Conservation (phyloP, 441 rosid species). For the Viola pubescens region DNA sequence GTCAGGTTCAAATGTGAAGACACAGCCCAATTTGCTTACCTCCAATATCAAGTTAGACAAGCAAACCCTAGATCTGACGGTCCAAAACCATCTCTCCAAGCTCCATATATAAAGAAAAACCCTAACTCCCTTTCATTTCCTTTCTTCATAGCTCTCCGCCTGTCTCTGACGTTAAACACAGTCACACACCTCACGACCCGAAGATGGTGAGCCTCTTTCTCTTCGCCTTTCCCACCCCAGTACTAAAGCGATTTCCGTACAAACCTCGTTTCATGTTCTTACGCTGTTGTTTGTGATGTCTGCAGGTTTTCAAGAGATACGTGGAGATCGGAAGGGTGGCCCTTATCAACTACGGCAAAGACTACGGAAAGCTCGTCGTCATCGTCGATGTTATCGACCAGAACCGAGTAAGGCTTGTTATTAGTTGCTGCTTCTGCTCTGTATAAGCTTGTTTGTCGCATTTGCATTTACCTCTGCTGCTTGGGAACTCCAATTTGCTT, state of each 20-base stretch:
- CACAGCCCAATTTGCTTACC: too few species aligned
- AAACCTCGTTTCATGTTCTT: neutral
- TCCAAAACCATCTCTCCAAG: slow-evolving; percentile 7
- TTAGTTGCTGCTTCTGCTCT: neutral
- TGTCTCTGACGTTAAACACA: neutral
- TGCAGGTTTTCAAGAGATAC: slow-evolving; percentile 80
- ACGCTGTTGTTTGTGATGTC: slow-evolving; percentile 1
- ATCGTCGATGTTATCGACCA: slow-evolving; percentile 84
- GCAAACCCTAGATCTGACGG: slow-evolving; percentile 23
- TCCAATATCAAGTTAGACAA: neutral
- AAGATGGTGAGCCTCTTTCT: slow-evolving; percentile 29
- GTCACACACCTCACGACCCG: neutral
- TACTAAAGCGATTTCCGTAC: neutral
- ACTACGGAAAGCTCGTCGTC: slow-evolving; percentile 74
- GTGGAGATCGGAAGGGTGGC: slow-evolving; percentile 90
- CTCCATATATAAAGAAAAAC: slow-evolving; percentile 17
- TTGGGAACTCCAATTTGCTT: neutral
- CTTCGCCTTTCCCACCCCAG: neutral
- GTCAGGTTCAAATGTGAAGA: too few species aligned
- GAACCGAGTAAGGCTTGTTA: slow-evolving; percentile 42
- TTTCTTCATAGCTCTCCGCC: slow-evolving; percentile 5
- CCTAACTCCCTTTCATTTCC: slow-evolving; percentile 12
- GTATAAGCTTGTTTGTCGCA: too few species aligned
- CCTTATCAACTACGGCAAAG: slow-evolving; percentile 82
- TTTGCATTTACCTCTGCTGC: neutral